These are phyloP conservation scores for Juglanconis oblonga DNA, from an alignment of 2,329 filamentous ascomycete species.

Conservation along the genomic window DNA sequence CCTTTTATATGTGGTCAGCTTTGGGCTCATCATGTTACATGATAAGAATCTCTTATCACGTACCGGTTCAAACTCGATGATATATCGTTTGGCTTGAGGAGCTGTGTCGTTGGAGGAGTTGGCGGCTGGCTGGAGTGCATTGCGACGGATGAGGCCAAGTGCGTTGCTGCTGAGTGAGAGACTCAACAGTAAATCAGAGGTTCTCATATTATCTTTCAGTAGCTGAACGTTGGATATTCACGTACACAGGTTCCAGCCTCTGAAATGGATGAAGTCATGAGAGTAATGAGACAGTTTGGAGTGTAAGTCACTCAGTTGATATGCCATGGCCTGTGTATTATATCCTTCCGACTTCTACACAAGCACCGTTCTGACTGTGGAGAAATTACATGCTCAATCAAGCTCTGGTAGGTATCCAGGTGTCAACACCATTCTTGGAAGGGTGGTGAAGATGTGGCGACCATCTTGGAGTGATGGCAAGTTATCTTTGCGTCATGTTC, in stretches of 20 bases:
- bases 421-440: not conserved
- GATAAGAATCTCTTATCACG: not conserved
- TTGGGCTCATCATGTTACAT: not conserved
- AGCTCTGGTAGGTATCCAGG: not conserved
- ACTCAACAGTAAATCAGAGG: not conserved
- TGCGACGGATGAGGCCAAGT: not conserved
- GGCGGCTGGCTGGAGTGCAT: not conserved
- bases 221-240: not conserved
- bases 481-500: not conserved
- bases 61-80: constrained; percentile 5
- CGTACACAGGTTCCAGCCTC: too few relatives aligned
- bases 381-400: not conserved
- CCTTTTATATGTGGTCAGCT: not conserved
- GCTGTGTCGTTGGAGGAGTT: constrained; percentile 1
- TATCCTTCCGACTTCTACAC: not conserved
- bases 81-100: constrained; percentile 4
- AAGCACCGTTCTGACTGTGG: not conserved
- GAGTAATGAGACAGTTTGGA: not conserved
- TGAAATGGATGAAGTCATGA: not conserved
- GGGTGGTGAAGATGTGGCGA: not conserved
- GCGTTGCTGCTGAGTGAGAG: constrained; percentile 2
- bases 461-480: not conserved
- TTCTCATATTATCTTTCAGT: not conserved
- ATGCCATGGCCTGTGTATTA: not conserved
- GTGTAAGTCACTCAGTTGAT: not conserved